Evolutionary conservation across 192 early-diverging fungal genomes (phyloP).

Genomic region (Rhizoclosmatium globosum): DNA sequence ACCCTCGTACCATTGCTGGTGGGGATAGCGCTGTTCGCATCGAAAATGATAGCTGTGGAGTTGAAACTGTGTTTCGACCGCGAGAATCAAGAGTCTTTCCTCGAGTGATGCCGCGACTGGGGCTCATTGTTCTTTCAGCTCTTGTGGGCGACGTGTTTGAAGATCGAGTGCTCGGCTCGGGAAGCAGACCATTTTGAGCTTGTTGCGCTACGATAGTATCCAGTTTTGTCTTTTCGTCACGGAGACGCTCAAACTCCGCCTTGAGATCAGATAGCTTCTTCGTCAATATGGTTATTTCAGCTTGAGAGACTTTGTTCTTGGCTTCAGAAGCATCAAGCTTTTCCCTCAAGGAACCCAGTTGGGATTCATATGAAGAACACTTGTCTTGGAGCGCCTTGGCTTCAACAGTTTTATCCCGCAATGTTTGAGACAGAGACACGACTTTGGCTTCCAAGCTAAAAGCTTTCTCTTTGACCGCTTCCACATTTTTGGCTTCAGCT

Average conservation of each 20-base stretch:
- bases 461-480: slow-evolving; percentile 88
- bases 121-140: slow-evolving; percentile 41
- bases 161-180: not conserved
- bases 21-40: too few species aligned
- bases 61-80: not conserved
- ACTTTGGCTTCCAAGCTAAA: slow-evolving; percentile 92
- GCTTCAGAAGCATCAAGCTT: slow-evolving; percentile 66
- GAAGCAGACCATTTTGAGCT: not conserved
- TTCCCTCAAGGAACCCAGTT: slow-evolving; percentile 74
- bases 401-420: slow-evolving; percentile 72
- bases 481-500: slow-evolving; percentile 82
- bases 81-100: not conserved
- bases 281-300: slow-evolving; percentile 33
- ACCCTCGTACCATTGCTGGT: too few species aligned
- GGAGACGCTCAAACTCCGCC: not conserved
- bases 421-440: slow-evolving; percentile 82
- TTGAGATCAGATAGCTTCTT: slow-evolving; percentile 36
- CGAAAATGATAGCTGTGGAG: not conserved
- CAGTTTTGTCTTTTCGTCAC: not conserved
- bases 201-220: not conserved
- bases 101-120: slow-evolving; percentile 43
- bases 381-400: slow-evolving; percentile 62
- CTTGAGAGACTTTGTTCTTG: slow-evolving; percentile 59
- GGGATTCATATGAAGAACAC: slow-evolving; percentile 66
- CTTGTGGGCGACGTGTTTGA: too few species aligned